Conservation (phyloP, 495 filamentous ascomycete species). For the Parathielavia appendiculata region DNA sequence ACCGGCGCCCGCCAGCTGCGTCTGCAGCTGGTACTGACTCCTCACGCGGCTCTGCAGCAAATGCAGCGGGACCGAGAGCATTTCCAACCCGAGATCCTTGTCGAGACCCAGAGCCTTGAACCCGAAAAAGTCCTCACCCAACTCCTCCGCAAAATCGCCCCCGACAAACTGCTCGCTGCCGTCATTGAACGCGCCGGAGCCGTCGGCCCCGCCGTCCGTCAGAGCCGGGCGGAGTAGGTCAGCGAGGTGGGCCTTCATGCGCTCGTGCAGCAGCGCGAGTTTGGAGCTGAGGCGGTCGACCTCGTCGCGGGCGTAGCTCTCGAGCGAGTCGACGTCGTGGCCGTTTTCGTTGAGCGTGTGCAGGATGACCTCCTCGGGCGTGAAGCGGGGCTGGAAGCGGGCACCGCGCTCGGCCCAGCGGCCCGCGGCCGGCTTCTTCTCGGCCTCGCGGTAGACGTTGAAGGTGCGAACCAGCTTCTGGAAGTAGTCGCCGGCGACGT, state of each 20-base stretch:
- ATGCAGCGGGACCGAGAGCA: slow-evolving; percentile 87
- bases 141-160: slow-evolving; percentile 94
- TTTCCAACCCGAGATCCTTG: slow-evolving; percentile 76
- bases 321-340: slow-evolving; percentile 71
- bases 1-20: slow-evolving; percentile 45
- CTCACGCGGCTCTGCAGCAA: slow-evolving; percentile 87
- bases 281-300: slow-evolving; percentile 84
- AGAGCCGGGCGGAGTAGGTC: slow-evolving; percentile 90
- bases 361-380: slow-evolving; percentile 74
- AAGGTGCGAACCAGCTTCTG: slow-evolving; percentile 72
- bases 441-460: slow-evolving; percentile 74
- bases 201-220: slow-evolving; percentile 68
- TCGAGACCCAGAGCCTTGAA: slow-evolving; percentile 94
- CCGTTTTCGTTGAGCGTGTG: slow-evolving; percentile 81
- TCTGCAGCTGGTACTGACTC: slow-evolving; percentile 71
- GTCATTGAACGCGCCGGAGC: slow-evolving; percentile 85
- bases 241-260: slow-evolving; percentile 82
- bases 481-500: slow-evolving; percentile 87
- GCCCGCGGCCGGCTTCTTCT: slow-evolving; percentile 53
- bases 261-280: slow-evolving; percentile 77
- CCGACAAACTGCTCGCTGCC: slow-evolving; percentile 96
- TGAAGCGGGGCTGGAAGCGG: slow-evolving; percentile 64
- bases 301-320: slow-evolving; percentile 89
- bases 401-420: slow-evolving; percentile 35
- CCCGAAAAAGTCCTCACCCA: slow-evolving; percentile 97